A percentile compares a stretch with the other conserved stretches of the same genome.
Conservation (phyloP, 169 alveolate species). For the Plasmodium sp. region DNA sequence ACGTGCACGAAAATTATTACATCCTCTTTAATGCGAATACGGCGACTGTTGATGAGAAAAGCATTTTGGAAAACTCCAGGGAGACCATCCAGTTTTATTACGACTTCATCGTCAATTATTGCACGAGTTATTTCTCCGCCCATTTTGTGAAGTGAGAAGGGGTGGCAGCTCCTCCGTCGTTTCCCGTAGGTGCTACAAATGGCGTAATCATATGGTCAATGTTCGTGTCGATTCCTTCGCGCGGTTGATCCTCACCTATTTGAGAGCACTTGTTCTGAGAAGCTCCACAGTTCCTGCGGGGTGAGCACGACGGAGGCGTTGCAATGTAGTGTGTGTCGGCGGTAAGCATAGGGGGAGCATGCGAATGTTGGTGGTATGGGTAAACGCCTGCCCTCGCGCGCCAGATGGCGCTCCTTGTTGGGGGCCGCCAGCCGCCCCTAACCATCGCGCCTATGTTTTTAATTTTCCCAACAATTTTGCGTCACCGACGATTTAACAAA, state of each 20-base stretch:
- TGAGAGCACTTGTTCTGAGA: constrained; percentile 42
- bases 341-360: neutral
- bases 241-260: neutral
- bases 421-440: neutral
- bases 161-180: neutral
- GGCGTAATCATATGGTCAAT: neutral
- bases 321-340: neutral
- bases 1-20: constrained; percentile 37
- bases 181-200: neutral
- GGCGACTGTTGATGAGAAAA: neutral
- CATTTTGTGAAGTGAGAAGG: constrained; percentile 11
- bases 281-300: constrained; percentile 40
- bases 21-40: constrained; percentile 47
- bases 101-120: constrained; percentile 12
- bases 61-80: constrained; percentile 28
- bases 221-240: neutral
- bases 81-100: constrained; percentile 50
- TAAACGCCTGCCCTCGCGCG: neutral
- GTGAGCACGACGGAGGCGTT: neutral
- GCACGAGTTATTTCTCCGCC: constrained; percentile 4
- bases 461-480: neutral
- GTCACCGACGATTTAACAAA: neutral
- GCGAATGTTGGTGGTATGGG: neutral
- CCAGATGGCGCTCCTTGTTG: too few relatives aligned
- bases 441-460: neutral